Conservation (phyloP, 2,329 filamentous ascomycete genomes). For the Coniella lustricola region DNA sequence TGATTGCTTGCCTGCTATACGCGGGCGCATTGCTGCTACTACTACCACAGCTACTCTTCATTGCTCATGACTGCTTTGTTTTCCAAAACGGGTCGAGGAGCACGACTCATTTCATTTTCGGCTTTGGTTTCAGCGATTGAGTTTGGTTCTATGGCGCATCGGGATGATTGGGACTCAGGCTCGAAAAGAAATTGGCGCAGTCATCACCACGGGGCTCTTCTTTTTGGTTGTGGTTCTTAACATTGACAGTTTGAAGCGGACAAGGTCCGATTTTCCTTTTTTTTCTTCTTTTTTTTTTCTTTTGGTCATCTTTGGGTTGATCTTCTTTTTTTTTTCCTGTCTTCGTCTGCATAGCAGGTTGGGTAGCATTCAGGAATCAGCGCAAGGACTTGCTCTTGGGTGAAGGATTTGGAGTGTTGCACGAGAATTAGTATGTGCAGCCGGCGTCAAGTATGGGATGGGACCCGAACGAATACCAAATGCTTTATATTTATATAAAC, state of each 20-base stretch:
- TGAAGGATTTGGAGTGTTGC: not conserved
- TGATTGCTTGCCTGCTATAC: not conserved
- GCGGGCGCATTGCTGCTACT: not conserved
- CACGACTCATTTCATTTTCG: not conserved
- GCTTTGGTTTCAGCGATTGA: not conserved
- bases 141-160: not conserved
- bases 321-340: not conserved
- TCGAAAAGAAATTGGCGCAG: not conserved
- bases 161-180: not conserved
- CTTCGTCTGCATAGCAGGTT: conserved; percentile 1
- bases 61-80: not conserved
- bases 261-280: too few relatives aligned
- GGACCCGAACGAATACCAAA: not conserved
- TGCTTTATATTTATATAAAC: not conserved
- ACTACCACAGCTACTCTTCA: too few relatives aligned
- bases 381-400: not conserved
- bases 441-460: not conserved
- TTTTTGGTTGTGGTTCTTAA: not conserved
- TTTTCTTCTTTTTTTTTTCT: not conserved
- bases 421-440: not conserved
- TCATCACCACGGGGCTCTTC: not conserved
- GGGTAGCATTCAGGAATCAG: conserved; percentile 2
- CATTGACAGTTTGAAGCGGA: too few relatives aligned
- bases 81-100: not conserved
- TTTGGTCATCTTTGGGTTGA: not conserved